Conservation (phyloP, 148 eudicot species). For the Rhododendron simsii region DNA sequence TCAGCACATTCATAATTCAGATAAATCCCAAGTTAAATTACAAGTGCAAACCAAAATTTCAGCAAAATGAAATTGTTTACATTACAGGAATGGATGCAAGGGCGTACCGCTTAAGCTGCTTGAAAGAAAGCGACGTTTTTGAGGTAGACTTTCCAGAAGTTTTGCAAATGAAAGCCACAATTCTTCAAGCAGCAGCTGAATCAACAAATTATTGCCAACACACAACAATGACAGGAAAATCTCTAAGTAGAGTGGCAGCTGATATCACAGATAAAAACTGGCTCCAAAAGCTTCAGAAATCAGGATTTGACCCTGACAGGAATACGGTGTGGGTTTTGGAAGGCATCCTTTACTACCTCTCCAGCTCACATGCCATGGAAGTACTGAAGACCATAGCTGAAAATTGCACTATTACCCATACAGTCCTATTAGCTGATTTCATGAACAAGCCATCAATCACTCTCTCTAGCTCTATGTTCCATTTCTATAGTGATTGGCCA, state of each 20-base stretch:
- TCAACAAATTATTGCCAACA: conserved; percentile 38
- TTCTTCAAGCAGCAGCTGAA: conserved; percentile 57
- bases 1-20: background rate
- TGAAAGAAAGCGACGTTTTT: conserved; percentile 62
- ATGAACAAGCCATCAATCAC: conserved; percentile 84
- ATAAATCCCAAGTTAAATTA: background rate
- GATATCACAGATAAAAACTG: conserved; percentile 62
- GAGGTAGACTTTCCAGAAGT: conserved; percentile 91
- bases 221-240: conserved; percentile 51
- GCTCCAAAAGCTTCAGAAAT: conserved; percentile 67
- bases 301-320: conserved; percentile 68
- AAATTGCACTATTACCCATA: conserved; percentile 47
- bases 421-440: conserved; percentile 84
- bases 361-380: conserved; percentile 55
- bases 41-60: conserved; percentile 2
- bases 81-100: conserved; percentile 91
- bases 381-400: conserved; percentile 72
- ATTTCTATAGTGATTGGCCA: conserved; percentile 92
- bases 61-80: conserved; percentile 8
- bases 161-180: conserved; percentile 65
- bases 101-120: conserved; percentile 72
- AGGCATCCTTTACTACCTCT: conserved; percentile 79
- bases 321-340: conserved; percentile 89
- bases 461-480: conserved; percentile 56
- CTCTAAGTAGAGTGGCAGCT: conserved; percentile 67